Conservation (phyloP, 768 basidiomycete species). For the Agrocybe pediades region DNA sequence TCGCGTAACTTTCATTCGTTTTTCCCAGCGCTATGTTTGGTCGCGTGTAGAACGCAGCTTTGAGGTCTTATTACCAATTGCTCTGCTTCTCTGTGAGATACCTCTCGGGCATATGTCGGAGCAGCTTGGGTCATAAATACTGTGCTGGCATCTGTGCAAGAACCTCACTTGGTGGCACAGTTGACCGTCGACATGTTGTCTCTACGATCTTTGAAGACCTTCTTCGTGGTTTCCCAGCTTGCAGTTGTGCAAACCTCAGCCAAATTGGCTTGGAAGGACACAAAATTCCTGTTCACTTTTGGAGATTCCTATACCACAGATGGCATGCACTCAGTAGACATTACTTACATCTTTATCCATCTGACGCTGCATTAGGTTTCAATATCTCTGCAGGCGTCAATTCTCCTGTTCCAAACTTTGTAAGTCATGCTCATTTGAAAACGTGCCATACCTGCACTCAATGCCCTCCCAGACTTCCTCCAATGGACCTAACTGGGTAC, state of each 20-base stretch:
- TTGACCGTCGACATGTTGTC: conserved; percentile 1
- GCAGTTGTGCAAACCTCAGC: conserved; percentile 15
- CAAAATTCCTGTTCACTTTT: conserved; percentile 58
- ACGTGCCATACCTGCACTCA: not conserved
- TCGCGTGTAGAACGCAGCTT: not conserved
- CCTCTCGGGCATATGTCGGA: conserved; percentile 15
- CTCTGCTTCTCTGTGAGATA: conserved; percentile 7
- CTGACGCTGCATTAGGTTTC: conserved; percentile 37
- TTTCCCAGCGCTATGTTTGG: conserved; percentile 10
- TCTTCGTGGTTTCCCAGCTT: conserved; percentile 6
- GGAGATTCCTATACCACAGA: conserved; percentile 66
- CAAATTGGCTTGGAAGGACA: conserved; percentile 51
- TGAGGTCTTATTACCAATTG: not conserved
- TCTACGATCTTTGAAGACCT: conserved; percentile 2
- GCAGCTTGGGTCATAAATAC: not conserved
- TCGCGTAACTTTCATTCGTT: conserved; percentile 1
- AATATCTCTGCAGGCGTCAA: conserved; percentile 58
- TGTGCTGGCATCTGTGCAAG: not conserved
- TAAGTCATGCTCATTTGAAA: conserved; percentile 26
- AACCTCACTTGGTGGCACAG: not conserved
- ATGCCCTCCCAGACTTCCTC: conserved; percentile 47
- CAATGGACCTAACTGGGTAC: conserved; percentile 66
- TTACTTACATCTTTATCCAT: not conserved
- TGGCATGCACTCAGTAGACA: conserved; percentile 21
- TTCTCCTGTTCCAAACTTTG: conserved; percentile 52